These are phyloP conservation scores for Funneliformis mosseae DNA, from an alignment of 192 early-diverging fungal genomes.

Conservation along the genomic window DNA sequence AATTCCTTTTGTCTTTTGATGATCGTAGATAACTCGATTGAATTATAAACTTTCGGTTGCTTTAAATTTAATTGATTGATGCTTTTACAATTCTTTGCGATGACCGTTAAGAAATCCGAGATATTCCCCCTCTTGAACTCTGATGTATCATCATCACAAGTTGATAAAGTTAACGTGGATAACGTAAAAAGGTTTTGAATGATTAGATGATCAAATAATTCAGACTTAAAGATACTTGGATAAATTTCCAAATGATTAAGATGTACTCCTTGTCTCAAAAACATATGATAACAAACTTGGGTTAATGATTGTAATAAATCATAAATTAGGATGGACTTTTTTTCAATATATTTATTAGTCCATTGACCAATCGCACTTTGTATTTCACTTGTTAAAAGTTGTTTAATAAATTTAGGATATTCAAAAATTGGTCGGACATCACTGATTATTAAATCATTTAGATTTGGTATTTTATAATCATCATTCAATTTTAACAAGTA, in stretches of 20 bases:
- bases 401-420: background rate
- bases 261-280: background rate
- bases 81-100: background rate
- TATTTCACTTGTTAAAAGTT: background rate
- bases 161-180: background rate
- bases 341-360: background rate
- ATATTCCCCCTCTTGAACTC: background rate
- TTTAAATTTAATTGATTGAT: background rate
- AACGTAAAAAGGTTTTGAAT: background rate
- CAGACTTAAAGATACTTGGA: background rate
- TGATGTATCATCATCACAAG: background rate
- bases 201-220: background rate
- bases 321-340: background rate
- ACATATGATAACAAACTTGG: background rate
- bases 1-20: background rate
- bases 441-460: background rate
- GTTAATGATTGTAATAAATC: background rate
- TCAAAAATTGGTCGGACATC: background rate
- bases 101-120: background rate
- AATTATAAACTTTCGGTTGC: background rate
- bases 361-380: background rate
- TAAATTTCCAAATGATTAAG: background rate
- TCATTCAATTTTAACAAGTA: background rate
- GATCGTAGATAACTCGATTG: background rate
- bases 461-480: background rate